Evolutionary conservation across 1,284 basidiomycete species (phyloP).

Genomic region (Tilletia setariae): DNA sequence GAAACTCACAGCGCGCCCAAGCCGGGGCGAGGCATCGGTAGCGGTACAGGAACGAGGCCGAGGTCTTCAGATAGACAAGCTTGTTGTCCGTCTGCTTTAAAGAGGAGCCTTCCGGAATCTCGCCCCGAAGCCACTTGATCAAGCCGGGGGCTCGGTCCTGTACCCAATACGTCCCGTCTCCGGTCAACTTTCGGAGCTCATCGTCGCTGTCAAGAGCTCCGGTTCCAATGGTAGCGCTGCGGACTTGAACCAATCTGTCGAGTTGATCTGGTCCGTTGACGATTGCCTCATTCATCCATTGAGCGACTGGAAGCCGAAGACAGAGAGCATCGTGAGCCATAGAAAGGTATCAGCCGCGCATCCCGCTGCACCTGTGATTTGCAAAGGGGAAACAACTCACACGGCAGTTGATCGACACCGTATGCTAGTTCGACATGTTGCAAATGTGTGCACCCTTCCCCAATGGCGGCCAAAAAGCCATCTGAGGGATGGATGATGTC

Average conservation of each 20-base stretch:
- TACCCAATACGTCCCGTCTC: neutral
- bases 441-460: neutral
- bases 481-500: neutral
- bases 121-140: conserved; percentile 3
- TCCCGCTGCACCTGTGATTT: no score
- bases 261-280: neutral
- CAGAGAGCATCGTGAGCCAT: no score
- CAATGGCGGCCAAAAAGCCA: neutral
- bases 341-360: no score
- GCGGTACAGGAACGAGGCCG: conserved; percentile 1
- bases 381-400: no score
- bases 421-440: neutral
- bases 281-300: neutral
- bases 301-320: no score
- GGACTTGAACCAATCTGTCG: neutral
- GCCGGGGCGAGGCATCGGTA: no score
- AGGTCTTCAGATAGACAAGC: neutral
- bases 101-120: neutral
- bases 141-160: neutral
- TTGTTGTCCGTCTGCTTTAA: neutral
- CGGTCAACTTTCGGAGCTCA: neutral
- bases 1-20: conserved; percentile 3
- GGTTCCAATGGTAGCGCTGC: neutral
- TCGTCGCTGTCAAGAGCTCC: neutral
- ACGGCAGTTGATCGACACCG: neutral